Evolutionary conservation across 768 basidiomycete species (phyloP).

Genomic region (Peribolospora baueri): DNA sequence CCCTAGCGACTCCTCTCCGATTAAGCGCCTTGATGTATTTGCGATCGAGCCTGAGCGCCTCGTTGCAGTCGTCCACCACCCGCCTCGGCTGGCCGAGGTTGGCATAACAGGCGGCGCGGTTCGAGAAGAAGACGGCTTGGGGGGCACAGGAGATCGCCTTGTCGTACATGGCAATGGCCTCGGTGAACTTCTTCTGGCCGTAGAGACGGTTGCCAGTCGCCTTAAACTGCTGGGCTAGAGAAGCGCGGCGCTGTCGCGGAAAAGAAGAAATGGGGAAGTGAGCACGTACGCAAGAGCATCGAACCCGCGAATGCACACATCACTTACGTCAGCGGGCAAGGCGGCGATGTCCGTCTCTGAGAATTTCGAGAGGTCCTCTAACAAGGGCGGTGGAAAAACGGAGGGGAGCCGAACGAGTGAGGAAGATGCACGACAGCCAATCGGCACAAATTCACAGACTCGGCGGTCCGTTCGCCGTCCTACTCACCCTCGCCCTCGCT

Average conservation of each 20-base stretch:
- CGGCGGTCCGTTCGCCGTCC: conserved; percentile 12
- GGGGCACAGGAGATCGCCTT: conserved; percentile 26
- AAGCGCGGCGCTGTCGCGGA: conserved; percentile 15
- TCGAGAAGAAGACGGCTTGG: conserved; percentile 73
- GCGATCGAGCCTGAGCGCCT: conserved; percentile 56
- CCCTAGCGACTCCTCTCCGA: conserved; percentile 61
- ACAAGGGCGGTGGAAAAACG: neutral
- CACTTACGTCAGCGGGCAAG: conserved; percentile 13
- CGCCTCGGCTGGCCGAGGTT: conserved; percentile 60
- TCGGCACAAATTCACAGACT: conserved; percentile 10
- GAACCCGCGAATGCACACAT: conserved; percentile 1
- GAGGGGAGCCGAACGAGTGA: conserved; percentile 1
- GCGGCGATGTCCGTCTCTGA: neutral
- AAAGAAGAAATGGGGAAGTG: neutral
- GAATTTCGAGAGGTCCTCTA: conserved; percentile 1
- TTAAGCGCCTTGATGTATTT: conserved; percentile 43
- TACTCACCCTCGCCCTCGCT: conserved; percentile 13
- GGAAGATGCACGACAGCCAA: neutral
- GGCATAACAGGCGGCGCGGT: conserved; percentile 94
- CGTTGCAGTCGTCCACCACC: conserved; percentile 69
- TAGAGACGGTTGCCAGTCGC: conserved; percentile 26
- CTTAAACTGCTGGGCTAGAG: conserved; percentile 31
- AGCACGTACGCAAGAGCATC: neutral
- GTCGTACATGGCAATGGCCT: conserved; percentile 24
- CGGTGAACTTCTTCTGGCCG: conserved; percentile 21